phyloP scores from a whole-genome alignment of 768 basidiomycete species.

The Leccinum sublutescens region DNA sequence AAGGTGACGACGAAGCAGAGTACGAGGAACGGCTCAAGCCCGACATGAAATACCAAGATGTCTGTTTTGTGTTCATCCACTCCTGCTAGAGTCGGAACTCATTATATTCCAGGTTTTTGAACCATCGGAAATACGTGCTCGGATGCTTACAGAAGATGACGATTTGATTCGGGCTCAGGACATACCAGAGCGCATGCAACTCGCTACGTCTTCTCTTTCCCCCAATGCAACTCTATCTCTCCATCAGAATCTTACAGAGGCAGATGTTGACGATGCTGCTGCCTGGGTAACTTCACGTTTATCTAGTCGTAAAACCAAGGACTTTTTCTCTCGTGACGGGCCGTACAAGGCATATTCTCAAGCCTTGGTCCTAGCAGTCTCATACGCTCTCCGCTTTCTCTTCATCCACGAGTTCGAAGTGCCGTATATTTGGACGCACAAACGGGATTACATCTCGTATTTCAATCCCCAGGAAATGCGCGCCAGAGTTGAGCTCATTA shows the following conservation, averaged over 20 bases:
- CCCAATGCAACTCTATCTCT: slow-evolving; percentile 56
- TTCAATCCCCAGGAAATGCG: slow-evolving; percentile 68
- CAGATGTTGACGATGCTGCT: slow-evolving; percentile 77
- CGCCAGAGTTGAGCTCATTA: slow-evolving; percentile 68
- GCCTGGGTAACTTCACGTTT: slow-evolving; percentile 85
- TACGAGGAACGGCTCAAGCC: slow-evolving; percentile 52
- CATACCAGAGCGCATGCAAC: slow-evolving; percentile 94
- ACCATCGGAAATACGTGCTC: slow-evolving; percentile 89
- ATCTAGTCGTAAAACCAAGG: slow-evolving; percentile 64
- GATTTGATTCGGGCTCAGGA: slow-evolving; percentile 88
- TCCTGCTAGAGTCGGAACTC: slow-evolving; percentile 5
- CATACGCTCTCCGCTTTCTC: slow-evolving; percentile 72
- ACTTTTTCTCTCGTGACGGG: slow-evolving; percentile 70
- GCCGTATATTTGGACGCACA: slow-evolving; percentile 93
- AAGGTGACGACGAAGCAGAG: slow-evolving; percentile 64
- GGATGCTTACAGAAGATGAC: slow-evolving; percentile 90
- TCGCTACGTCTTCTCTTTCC: slow-evolving; percentile 83
- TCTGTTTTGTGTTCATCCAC: slow-evolving; percentile 33
- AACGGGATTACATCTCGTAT: slow-evolving; percentile 84
- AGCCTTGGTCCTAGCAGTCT: slow-evolving; percentile 76
- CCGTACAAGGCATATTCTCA: slow-evolving; percentile 56
- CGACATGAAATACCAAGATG: slow-evolving; percentile 85
- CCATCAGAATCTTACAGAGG: slow-evolving; percentile 62
- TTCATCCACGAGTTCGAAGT: slow-evolving; percentile 91
- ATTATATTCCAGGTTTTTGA: slow-evolving; percentile 78